A percentile compares a stretch with the other conserved stretches of the same genome.
These are phyloP conservation scores for Quercus glauca DNA, from an alignment of 306 rosid genomes.

Conservation along the genomic window DNA sequence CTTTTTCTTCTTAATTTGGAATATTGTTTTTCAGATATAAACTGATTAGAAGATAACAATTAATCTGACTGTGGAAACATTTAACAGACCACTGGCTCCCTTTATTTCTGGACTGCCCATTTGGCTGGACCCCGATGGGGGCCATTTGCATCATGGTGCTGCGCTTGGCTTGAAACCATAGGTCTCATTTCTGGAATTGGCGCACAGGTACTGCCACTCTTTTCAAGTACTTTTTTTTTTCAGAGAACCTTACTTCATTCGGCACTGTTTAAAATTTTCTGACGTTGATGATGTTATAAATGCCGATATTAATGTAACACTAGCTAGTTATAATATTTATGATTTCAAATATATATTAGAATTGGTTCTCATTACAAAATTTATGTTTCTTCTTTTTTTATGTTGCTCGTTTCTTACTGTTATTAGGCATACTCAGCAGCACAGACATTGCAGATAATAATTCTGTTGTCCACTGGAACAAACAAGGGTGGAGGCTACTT, in stretches of 20 bases:
- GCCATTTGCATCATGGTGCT: constrained; percentile 90
- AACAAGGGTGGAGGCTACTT: constrained; percentile 80
- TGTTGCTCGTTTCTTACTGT: constrained; percentile 3
- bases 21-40: too few species aligned
- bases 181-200: constrained; percentile 85
- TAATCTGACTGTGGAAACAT: constrained; percentile 2
- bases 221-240: not conserved
- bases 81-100: constrained; percentile 81
- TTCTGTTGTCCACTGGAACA: constrained; percentile 70
- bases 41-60: not conserved
- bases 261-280: too few species aligned
- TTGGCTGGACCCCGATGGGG: constrained; percentile 91
- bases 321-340: too few species aligned
- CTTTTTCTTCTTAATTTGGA: too few species aligned
- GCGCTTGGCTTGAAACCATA: constrained; percentile 90
- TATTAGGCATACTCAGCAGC: constrained; percentile 85
- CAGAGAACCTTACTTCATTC: too few species aligned
- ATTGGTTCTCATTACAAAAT: too few species aligned
- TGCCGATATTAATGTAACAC: too few species aligned
- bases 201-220: constrained; percentile 57
- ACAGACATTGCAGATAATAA: constrained; percentile 72
- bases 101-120: constrained; percentile 95
- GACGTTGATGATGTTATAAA: too few species aligned
- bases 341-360: too few species aligned
- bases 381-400: not conserved